A percentile compares a stretch with the other conserved stretches of the same genome.
Conservation (phyloP, 2,329 filamentous ascomycete species). For the Colletotrichum theobromicola region DNA sequence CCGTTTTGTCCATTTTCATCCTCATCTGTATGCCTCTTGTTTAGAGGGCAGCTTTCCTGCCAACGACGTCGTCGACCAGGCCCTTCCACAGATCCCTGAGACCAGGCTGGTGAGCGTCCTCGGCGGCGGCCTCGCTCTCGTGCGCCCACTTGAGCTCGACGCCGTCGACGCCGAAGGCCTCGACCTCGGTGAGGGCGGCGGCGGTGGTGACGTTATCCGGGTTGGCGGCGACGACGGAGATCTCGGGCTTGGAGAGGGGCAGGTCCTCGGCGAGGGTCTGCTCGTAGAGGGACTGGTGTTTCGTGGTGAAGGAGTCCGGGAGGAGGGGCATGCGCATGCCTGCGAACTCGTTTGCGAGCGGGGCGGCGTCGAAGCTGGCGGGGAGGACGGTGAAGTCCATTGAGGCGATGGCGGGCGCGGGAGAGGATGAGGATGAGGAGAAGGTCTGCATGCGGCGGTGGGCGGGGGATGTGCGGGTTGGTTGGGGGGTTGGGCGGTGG, state of each 20-base stretch:
- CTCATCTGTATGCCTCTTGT: neutral
- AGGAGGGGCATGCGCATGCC: conserved; percentile 63
- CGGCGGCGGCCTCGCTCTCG: conserved; percentile 31
- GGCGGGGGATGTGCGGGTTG: conserved; percentile 38
- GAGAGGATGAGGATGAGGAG: conserved; percentile 52
- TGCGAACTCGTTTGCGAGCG: conserved; percentile 35
- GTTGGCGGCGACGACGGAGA: conserved; percentile 61
- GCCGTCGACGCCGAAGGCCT: conserved; percentile 62
- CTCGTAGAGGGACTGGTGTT: conserved; percentile 44
- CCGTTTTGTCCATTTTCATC: neutral
- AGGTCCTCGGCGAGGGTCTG: conserved; percentile 36
- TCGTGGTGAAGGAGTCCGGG: conserved; percentile 59
- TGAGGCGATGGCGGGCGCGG: conserved; percentile 36
- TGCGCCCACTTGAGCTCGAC: conserved; percentile 60
- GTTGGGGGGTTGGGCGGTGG: conserved; percentile 52
- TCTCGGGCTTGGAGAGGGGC: conserved; percentile 47
- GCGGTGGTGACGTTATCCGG: conserved; percentile 57
- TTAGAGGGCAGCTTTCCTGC: conserved; percentile 20
- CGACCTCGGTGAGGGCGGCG: conserved; percentile 60
- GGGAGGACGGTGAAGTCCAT: conserved; percentile 63
- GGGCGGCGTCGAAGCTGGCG: conserved; percentile 37
- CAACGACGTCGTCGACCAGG: conserved; percentile 55
- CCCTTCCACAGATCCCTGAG: conserved; percentile 62
- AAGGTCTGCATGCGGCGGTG: conserved; percentile 69
- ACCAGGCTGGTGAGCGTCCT: conserved; percentile 38